A percentile compares a stretch with the other conserved stretches of the same genome.
Evolutionary conservation across 176 grass and related monocot species (phyloP).

Genomic region (Echinochloa phyllopogon): DNA sequence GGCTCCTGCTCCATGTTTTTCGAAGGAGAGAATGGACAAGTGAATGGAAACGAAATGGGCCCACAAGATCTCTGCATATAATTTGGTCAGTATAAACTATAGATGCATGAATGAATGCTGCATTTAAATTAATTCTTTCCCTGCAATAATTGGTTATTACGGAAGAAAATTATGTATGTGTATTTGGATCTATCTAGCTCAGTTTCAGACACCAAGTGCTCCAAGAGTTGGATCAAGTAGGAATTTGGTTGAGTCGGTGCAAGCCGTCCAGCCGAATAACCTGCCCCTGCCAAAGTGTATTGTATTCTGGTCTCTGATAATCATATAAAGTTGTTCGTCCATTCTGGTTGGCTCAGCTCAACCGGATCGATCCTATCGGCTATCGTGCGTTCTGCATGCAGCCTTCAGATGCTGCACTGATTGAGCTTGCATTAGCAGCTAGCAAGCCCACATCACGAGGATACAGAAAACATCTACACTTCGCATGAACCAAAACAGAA

Average conservation of each 20-base stretch:
- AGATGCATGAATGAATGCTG: no score
- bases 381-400: neutral
- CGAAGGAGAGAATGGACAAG: no score
- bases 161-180: neutral
- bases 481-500: neutral
- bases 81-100: no score
- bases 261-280: neutral
- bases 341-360: neutral
- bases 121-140: neutral
- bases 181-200: neutral
- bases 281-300: neutral
- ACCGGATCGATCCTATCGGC: neutral
- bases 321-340: neutral
- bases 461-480: neutral
- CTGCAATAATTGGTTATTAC: neutral
- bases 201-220: neutral
- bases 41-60: no score
- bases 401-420: neutral
- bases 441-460: neutral
- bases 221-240: conserved; percentile 1
- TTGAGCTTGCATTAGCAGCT: neutral
- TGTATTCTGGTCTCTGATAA: neutral
- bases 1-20: no score
- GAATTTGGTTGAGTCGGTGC: neutral
- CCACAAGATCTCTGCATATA: no score